Base-by-base conservation (phyloP, 306 rosid species). In the Pyrus betulifolia region DNA sequence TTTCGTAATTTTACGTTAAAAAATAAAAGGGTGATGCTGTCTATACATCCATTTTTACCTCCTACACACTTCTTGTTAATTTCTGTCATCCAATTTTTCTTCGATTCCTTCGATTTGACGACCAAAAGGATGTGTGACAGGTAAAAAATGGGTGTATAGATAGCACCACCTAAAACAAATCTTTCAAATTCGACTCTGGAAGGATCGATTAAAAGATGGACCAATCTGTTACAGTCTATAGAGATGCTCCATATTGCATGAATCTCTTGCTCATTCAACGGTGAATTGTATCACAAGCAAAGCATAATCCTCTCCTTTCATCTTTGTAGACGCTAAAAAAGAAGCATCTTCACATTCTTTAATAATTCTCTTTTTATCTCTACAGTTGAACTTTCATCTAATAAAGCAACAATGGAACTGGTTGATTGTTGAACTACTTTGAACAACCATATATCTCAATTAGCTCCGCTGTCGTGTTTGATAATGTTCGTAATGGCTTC, bases 231-330 rank as follows among this genome's bases (percentile, higher is more conserved):
- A 14, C 67, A 25, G 28, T 17, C 68, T 28, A 35, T 35, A 6
- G 7, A 14, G 33, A 13, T 63, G 2, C n/a, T 49, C 54, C 42
- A 38, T 38, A 38, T 7, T 6, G 42, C 42, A 30, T 30, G 68
- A 14, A 63, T 67, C 67, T 45, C 35, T 72, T 63, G 64, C 77
- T 49, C 64, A 75, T 80, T 80, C 74, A 76, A 74, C 66, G 64
- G 85, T 25, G 72, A 67, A 86, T 84, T 82, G 61, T 38, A 52
- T 82, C 82, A 51, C 27, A 89, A 83, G 91, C 82, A 89, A 86
- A 85, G 91, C 82, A 87, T 89, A 84, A 63, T 71, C 83, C 67
- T 82, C 67, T 35, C 55, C 14, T 75, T 82, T 71, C 42, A 60
- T 74, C 31, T 64, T 31, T 82, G 67, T 68, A 46, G 15, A 76